Base-by-base conservation (phyloP, 2,329 filamentous ascomycete species). In the Westerdykella sp. region DNA sequence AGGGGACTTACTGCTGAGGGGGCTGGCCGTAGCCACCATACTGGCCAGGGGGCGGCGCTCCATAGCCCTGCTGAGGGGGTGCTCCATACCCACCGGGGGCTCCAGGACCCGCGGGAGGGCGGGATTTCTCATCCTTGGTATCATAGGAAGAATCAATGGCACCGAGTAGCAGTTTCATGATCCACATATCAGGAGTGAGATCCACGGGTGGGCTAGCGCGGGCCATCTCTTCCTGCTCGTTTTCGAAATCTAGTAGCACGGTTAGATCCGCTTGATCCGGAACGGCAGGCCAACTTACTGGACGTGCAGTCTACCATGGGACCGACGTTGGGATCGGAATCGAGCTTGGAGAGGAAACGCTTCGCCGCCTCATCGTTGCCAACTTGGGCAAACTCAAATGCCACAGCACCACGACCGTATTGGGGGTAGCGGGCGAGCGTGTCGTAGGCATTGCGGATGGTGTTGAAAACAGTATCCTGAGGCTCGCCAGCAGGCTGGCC, bases 381-480 rank as follows among this genome's bases (percentile, higher is more conserved):
- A 39, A 85, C 81, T 54, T 85, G 81, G 1, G 81, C 80, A 56
- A 84, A 84, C 56, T 84, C 79, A 69, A 84, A 84, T 0, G 78
- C 74, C 46, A 84, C 64, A n/a, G 78, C 78, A 39, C 76, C 76
- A 22, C 70, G 69, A 25, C 79, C 79, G 54, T 77, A 79, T 40
- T 70, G 73, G 11, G 59, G 60, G 43, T 50, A 57, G 35, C 56
- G 53, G 40, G 72, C 67, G 21, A 80, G 66, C 46, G 80, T 73
- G 15, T 73, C 67, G 40, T 73, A 69, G 1, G 79, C 74, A 52
- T 73, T 72, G 39, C 71, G 71, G 50, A 84, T 79, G 30, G 76
- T 75, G 41, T 81, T 75, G 34, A 75, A 72, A 6, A 84, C 74
- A 13, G 76, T 69, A 39, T 73, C 73, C 44, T 74, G 71, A 5